phyloP scores from a whole-genome alignment of 129 eudicot species.

The Centella asiatica region DNA sequence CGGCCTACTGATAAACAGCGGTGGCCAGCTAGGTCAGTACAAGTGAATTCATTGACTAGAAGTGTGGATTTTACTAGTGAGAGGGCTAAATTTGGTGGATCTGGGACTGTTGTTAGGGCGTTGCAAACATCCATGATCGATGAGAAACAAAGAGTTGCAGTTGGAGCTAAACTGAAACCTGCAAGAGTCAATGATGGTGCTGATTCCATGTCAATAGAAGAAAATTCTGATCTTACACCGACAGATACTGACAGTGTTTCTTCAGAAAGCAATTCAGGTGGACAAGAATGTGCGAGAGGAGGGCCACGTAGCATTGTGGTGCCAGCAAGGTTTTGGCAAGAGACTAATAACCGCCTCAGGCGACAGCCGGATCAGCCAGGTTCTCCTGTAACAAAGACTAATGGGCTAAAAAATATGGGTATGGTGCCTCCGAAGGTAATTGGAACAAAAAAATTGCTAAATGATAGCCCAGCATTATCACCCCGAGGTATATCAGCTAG shows the following conservation, averaged over 20 bases:
- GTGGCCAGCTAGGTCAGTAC: constrained; percentile 73
- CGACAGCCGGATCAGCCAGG: constrained; percentile 48
- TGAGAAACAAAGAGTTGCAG: constrained; percentile 13
- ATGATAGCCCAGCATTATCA: constrained; percentile 35
- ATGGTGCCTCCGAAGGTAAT: constrained; percentile 20
- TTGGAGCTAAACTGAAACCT: constrained; percentile 18
- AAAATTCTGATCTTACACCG: constrained; percentile 19
- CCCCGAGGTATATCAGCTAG: constrained; percentile 33
- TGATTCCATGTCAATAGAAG: constrained; percentile 16
- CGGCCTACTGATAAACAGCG: constrained; percentile 50
- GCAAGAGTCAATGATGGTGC: constrained; percentile 12
- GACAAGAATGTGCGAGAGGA: constrained; percentile 24
- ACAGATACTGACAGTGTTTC: constrained; percentile 65
- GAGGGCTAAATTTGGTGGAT: constrained; percentile 45
- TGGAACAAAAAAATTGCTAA: constrained; percentile 27
- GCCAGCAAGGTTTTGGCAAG: constrained; percentile 71
- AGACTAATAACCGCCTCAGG: constrained; percentile 34
- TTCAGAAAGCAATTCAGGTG: constrained; percentile 37
- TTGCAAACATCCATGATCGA: constrained; percentile 39
- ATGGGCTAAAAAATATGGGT: constrained; percentile 9
- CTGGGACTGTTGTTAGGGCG: constrained; percentile 41
- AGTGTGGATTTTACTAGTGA: constrained; percentile 65
- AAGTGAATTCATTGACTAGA: constrained; percentile 41
- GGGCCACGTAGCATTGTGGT: constrained; percentile 46
- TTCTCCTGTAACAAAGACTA: constrained; percentile 37